A percentile compares a stretch with the other conserved stretches of the same genome.
Conservation (phyloP, 2,329 filamentous ascomycete genomes). For the Aspergillus tubingensis region DNA sequence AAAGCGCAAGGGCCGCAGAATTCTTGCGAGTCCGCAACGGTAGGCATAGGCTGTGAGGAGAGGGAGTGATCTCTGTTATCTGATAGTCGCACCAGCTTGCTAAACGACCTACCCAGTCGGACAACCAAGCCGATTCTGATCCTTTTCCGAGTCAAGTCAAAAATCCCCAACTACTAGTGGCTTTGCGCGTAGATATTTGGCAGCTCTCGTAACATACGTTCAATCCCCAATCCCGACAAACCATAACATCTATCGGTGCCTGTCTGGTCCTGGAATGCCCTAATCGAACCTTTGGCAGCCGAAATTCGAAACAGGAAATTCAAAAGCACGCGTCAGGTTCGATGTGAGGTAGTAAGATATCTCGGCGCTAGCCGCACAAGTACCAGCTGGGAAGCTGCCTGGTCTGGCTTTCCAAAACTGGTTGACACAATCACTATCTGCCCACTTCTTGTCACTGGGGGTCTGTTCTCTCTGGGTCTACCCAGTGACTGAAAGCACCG, state of each 20-base stretch:
- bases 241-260: not conserved
- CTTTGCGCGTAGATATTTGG: not conserved
- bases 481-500: not conserved
- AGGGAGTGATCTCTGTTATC: not conserved
- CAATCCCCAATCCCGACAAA: not conserved
- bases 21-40: not conserved
- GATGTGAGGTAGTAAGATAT: not conserved
- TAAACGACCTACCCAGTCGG: conserved; percentile 14
- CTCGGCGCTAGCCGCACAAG: not conserved
- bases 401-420: conserved; percentile 9
- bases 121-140: too few species aligned
- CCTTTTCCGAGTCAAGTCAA: conserved; percentile 39
- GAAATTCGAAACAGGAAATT: not conserved
- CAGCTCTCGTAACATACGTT: not conserved
- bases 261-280: not conserved
- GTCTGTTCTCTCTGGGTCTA: not conserved
- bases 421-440: not conserved
- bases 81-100: conserved; percentile 2
- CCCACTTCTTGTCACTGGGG: too few species aligned
- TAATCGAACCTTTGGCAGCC: not conserved
- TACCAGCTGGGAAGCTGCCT: not conserved
- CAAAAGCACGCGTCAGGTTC: not conserved
- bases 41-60: not conserved
- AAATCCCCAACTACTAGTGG: conserved; percentile 26
- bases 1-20: not conserved